Evolutionary conservation across 768 basidiomycete species (phyloP).

Genomic region (Xerocomellus amylosporus): DNA sequence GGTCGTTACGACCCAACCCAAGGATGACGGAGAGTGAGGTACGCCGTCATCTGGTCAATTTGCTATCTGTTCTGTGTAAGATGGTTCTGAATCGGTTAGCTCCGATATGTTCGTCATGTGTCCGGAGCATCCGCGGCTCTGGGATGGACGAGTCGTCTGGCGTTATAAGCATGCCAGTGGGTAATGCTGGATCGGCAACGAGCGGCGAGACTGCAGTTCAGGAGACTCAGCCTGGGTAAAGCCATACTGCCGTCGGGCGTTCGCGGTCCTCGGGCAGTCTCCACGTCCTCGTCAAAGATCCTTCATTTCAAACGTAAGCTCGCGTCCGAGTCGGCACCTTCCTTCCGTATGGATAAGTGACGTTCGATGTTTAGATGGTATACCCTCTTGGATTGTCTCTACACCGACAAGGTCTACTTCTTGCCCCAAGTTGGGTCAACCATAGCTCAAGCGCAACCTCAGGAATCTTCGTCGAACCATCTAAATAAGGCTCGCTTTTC

Average conservation of each 20-base stretch:
- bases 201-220: neutral
- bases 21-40: slow-evolving; percentile 10
- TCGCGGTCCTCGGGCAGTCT: slow-evolving; percentile 14
- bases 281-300: slow-evolving; percentile 25
- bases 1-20: neutral
- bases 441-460: neutral
- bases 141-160: neutral
- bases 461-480: neutral
- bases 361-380: slow-evolving; percentile 30
- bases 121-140: slow-evolving; percentile 2
- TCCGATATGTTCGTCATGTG: slow-evolving; percentile 23
- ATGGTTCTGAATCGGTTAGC: slow-evolving; percentile 9
- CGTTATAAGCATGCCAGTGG: neutral
- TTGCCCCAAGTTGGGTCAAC: slow-evolving; percentile 27
- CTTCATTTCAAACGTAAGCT: slow-evolving; percentile 29
- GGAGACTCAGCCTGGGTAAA: too few species aligned
- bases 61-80: neutral
- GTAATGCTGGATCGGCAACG: neutral
- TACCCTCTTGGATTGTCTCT: slow-evolving; percentile 41
- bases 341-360: neutral
- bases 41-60: neutral
- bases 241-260: neutral
- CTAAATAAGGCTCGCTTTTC: neutral
- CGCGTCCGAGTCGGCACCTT: too few species aligned
- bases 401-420: slow-evolving; percentile 35